phyloP scores from a whole-genome alignment of 2,329 filamentous ascomycete species.

The Fusarium temperatum region DNA sequence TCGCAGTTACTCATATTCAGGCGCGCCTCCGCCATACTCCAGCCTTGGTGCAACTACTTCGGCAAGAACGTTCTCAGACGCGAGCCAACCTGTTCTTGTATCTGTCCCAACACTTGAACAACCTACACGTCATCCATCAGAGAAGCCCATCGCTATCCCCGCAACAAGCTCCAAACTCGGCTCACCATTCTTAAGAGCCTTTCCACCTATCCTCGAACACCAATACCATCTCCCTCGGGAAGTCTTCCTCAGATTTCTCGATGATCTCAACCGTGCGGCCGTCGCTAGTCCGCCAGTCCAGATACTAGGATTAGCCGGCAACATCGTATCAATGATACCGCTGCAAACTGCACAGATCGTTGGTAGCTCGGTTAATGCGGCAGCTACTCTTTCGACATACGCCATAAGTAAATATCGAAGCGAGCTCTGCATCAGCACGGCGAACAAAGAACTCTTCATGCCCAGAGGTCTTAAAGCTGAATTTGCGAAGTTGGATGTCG shows the following conservation, averaged over 20 bases:
- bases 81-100: background rate
- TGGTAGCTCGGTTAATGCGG: background rate
- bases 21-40: background rate
- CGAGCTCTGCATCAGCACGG: background rate
- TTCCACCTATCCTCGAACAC: background rate
- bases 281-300: background rate
- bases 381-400: background rate
- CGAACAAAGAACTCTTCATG: background rate
- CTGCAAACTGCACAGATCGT: background rate
- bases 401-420: background rate
- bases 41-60: background rate
- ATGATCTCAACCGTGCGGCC: background rate
- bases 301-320: background rate
- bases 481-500: background rate
- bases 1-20: background rate
- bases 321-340: background rate
- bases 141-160: background rate
- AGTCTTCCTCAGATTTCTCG: background rate
- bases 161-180: background rate
- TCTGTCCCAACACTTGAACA: background rate
- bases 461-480: background rate
- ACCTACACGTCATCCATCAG: background rate
- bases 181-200: background rate
- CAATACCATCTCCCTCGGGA: background rate
- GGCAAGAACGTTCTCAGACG: background rate